Percentiles rank a stretch among this genome's conserved stretches.
These are phyloP conservation scores for Phyllosticta citriasiana DNA, from an alignment of 2,329 filamentous ascomycete genomes.

Conservation along the genomic window DNA sequence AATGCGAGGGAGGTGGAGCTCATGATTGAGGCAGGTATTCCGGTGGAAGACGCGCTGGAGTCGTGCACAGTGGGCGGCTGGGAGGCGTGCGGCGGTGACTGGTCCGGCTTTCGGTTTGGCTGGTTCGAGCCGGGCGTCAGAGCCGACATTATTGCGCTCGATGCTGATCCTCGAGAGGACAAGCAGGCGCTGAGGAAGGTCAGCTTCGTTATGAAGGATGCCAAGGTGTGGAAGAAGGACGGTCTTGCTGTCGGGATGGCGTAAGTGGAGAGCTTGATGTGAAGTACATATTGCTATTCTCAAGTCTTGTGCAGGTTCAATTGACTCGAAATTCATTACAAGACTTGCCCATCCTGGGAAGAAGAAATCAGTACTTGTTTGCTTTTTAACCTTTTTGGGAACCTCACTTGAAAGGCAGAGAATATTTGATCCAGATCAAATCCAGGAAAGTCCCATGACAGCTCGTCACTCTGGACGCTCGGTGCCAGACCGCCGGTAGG, in stretches of 20 bases:
- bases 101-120: slow-evolving; percentile 43
- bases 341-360: slow-evolving; percentile 2
- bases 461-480: slow-evolving; percentile 3
- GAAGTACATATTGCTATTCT: not conserved
- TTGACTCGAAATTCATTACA: not conserved
- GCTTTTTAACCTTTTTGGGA: too few species aligned
- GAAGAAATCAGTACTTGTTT: too few species aligned
- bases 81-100: slow-evolving; percentile 45
- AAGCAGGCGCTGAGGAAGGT: slow-evolving; percentile 36
- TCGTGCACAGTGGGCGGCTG: slow-evolving; percentile 44
- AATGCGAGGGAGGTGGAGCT: slow-evolving; percentile 45
- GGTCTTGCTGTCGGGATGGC: slow-evolving; percentile 11
- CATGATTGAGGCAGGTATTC: slow-evolving; percentile 42
- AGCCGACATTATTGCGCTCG: slow-evolving; percentile 44
- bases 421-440: slow-evolving; percentile 9
- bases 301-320: not conserved
- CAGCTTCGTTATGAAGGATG: slow-evolving; percentile 50
- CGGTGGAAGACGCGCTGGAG: slow-evolving; percentile 40
- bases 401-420: not conserved
- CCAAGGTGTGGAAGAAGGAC: slow-evolving; percentile 37
- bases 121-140: slow-evolving; percentile 39
- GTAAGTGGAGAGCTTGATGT: not conserved
- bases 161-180: slow-evolving; percentile 35
- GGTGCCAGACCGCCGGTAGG: not conserved
- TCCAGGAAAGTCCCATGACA: slow-evolving; percentile 7